These are phyloP conservation scores for Agrocybe pediades DNA, from an alignment of 768 basidiomycete genomes.

Conservation along the genomic window DNA sequence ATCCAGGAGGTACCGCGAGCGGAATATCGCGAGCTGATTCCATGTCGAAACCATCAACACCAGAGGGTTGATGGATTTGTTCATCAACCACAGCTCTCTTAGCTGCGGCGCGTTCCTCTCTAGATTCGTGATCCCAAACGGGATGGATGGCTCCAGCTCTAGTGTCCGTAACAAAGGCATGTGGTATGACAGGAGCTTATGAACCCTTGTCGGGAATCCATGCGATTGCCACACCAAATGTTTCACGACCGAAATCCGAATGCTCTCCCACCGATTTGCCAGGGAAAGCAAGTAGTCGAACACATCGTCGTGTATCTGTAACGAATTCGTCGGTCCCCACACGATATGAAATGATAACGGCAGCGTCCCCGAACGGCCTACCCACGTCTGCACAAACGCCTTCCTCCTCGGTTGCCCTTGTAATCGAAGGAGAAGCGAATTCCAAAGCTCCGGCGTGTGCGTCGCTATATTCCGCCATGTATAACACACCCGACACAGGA, in stretches of 20 bases:
- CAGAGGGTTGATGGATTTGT: constrained; percentile 4
- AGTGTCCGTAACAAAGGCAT: constrained; percentile 3
- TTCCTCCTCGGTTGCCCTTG: constrained; percentile 1
- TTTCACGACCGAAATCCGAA: constrained; percentile 5
- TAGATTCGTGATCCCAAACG: constrained; percentile 3
- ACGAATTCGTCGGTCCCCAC: constrained; percentile 6
- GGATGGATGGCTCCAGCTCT: constrained; percentile 2
- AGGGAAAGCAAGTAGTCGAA: constrained; percentile 3
- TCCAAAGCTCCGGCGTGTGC: constrained; percentile 7
- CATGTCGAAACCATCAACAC: background rate
- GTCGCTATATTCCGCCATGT: constrained; percentile 8
- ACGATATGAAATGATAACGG: constrained; percentile 9
- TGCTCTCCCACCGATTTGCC: constrained; percentile 4
- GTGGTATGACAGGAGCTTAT: constrained; percentile 1
- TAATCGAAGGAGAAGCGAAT: constrained; percentile 5
- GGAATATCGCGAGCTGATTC: constrained; percentile 6
- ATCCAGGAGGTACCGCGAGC: constrained; percentile 2
- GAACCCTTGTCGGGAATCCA: constrained; percentile 5
- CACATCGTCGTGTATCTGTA: constrained; percentile 4
- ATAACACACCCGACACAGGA: constrained; percentile 6
- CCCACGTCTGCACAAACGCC: constrained; percentile 5
- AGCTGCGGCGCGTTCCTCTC: constrained; percentile 6
- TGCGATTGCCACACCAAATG: constrained; percentile 7
- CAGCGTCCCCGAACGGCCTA: constrained; percentile 4
- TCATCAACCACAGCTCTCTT: constrained; percentile 3